Conservation (phyloP, 257 asterid genomes). For the Gardenia jasminoides region DNA sequence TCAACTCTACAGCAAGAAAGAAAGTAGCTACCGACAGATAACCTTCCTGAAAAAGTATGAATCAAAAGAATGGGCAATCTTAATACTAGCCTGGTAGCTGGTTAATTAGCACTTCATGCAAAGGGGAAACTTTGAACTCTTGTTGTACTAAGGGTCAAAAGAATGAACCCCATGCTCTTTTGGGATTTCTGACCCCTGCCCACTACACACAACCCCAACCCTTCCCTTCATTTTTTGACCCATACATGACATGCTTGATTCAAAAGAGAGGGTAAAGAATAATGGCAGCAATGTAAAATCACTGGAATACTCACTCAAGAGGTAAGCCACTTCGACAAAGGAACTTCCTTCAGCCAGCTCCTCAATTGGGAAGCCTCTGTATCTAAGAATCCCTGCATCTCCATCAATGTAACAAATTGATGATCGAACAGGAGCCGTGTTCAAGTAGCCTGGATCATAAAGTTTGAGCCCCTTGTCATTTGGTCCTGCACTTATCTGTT, state of each 20-base stretch:
- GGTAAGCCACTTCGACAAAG: constrained; percentile 92
- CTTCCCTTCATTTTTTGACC: too few species aligned
- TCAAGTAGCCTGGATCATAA: constrained; percentile 95
- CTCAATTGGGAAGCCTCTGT: constrained; percentile 95
- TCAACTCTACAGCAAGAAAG: background rate
- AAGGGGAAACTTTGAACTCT: background rate
- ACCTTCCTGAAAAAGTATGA: too few species aligned
- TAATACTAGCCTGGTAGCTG: too few species aligned
- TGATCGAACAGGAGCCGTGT: constrained; percentile 95
- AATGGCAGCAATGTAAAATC: too few species aligned
- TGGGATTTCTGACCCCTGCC: too few species aligned
- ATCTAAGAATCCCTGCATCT: constrained; percentile 94
- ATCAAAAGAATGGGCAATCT: too few species aligned
- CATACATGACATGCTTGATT: background rate
- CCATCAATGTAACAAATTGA: constrained; percentile 94
- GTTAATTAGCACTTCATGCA: background rate
- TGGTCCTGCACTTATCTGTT: constrained; percentile 68
- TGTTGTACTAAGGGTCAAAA: background rate
- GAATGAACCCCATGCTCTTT: too few species aligned
- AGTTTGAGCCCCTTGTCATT: constrained; percentile 95
- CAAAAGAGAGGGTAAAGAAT: too few species aligned
- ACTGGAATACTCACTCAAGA: constrained; percentile 59
- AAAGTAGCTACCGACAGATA: too few species aligned
- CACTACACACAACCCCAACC: background rate
- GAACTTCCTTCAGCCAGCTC: constrained; percentile 94